Conservation (phyloP, 768 basidiomycete species). For the Lyophyllum decastes region DNA sequence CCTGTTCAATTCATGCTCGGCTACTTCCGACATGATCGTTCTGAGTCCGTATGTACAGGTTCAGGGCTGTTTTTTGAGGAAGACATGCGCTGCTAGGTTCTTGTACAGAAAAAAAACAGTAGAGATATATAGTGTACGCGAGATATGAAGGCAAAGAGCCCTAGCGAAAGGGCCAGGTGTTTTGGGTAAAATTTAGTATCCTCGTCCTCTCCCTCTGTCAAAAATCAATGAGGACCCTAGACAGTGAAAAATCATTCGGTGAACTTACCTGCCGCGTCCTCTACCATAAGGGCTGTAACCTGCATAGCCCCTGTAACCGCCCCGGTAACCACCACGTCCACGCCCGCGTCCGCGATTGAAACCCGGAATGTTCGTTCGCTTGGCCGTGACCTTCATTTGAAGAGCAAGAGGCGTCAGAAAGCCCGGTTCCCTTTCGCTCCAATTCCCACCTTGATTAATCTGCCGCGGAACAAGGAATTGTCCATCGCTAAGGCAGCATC, state of each 20-base stretch:
- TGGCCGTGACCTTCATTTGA: slow-evolving; percentile 77
- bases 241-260: background rate
- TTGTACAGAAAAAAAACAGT: slow-evolving; percentile 14
- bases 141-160: slow-evolving; percentile 3
- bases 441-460: slow-evolving; percentile 78
- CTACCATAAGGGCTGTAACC: slow-evolving; percentile 67
- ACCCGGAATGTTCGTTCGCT: slow-evolving; percentile 94
- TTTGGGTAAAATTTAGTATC: slow-evolving; percentile 43
- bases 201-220: slow-evolving; percentile 60
- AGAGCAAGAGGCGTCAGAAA: background rate
- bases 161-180: slow-evolving; percentile 4
- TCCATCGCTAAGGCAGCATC: slow-evolving; percentile 92
- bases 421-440: background rate
- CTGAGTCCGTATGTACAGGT: background rate
- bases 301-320: slow-evolving; percentile 47
- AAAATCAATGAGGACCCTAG: slow-evolving; percentile 1
- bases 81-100: background rate
- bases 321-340: slow-evolving; percentile 61
- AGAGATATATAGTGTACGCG: slow-evolving; percentile 16
- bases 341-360: slow-evolving; percentile 84
- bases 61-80: background rate
- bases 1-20: background rate
- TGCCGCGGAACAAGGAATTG: slow-evolving; percentile 92
- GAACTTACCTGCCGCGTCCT: slow-evolving; percentile 71
- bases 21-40: slow-evolving; percentile 8